phyloP scores from a whole-genome alignment of 495 filamentous ascomycete species.

The Penicillium bialowiezense region DNA sequence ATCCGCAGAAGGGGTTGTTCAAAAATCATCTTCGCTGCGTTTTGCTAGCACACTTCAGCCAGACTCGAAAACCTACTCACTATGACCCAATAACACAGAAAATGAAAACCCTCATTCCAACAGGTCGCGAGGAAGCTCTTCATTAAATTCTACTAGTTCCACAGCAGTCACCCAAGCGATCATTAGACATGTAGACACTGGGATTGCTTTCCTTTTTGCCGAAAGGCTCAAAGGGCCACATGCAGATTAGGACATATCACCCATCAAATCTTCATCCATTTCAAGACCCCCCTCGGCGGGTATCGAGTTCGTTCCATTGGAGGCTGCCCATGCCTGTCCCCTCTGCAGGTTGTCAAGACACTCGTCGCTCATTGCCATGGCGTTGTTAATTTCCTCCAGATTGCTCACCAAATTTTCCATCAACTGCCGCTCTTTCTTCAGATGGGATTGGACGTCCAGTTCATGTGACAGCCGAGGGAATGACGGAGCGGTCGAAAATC shows the following conservation, averaged over 20 bases:
- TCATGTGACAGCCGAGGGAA: conserved; percentile 33
- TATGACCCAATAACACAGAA: too few relatives aligned
- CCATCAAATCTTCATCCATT: conserved; percentile 71
- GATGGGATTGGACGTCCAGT: conserved; percentile 35
- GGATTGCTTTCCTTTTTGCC: too few relatives aligned
- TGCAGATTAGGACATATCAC: conserved; percentile 22
- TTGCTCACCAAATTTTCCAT: conserved; percentile 38
- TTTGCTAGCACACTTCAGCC: too few relatives aligned
- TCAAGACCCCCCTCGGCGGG: conserved; percentile 32
- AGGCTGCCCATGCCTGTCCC: conserved; percentile 15
- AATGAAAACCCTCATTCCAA: too few relatives aligned
- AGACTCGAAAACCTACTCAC: too few relatives aligned
- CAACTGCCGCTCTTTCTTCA: conserved; percentile 33
- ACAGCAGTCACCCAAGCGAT: too few relatives aligned
- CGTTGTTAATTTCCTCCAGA: conserved; percentile 51
- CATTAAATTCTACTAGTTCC: too few relatives aligned
- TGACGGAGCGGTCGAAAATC: conserved; percentile 25
- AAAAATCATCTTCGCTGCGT: too few relatives aligned
- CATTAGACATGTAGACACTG: too few relatives aligned
- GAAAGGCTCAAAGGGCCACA: too few relatives aligned
- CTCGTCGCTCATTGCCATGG: conserved; percentile 57
- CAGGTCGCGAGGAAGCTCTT: too few relatives aligned
- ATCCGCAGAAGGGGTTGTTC: too few relatives aligned
- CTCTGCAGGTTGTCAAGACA: conserved; percentile 41
- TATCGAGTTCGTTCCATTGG: conserved; percentile 2